Base-by-base conservation (phyloP, 2,329 filamentous ascomycete genomes). In the Raffaelea ambrosiae region DNA sequence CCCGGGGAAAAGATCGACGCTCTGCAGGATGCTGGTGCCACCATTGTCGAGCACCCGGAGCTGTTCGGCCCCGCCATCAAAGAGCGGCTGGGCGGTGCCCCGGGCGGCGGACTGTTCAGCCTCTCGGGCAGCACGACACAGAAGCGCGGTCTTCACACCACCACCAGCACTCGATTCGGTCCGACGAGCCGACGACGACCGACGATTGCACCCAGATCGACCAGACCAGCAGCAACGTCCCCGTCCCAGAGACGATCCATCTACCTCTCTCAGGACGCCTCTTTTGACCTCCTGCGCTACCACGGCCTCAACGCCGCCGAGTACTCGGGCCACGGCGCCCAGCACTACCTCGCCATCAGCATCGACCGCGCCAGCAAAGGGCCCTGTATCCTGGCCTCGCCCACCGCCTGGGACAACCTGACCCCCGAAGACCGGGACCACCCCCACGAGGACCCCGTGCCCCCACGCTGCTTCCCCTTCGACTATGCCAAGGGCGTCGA, bases 11-110 rank as follows among this genome's bases (percentile, higher is more conserved):
- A 91, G 63, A 78, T 84, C 51, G 73, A 72, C 39, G 75, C 79
- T 2, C 70, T 91, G n/a, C 67, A 81, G 59, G 68, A 73, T 48
- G 84, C 76, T 13, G 84, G 84, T 3, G 84, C 77, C 0, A 77
- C 75, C 0, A 79, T 90, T 63, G 81, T 89, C 3, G 79, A 86
- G 51, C 86, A 90, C 58, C 86, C 86, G 0, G 82, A 85, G 43
- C 81, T 85, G 52, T 85, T 91, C 52, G 86, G 86, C 0, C 67
- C 73, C 19, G 77, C 78, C 0, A 79, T 90, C 71, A 84, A 81
- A 61, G 65, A 67, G 3, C 66, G 86, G 14, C 66, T 89, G 4
- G 64, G 62, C 16, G 51, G 18, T 39, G 9, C 21, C 43, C 40
- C 23, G 51, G 36, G 46, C 53, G 23, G 35, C 51, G 43, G 14